Percentiles rank a stretch among this genome's conserved stretches.
phyloP scores from a whole-genome alignment of 192 early-diverging fungal genomes.

The Radiomyces spectabilis region DNA sequence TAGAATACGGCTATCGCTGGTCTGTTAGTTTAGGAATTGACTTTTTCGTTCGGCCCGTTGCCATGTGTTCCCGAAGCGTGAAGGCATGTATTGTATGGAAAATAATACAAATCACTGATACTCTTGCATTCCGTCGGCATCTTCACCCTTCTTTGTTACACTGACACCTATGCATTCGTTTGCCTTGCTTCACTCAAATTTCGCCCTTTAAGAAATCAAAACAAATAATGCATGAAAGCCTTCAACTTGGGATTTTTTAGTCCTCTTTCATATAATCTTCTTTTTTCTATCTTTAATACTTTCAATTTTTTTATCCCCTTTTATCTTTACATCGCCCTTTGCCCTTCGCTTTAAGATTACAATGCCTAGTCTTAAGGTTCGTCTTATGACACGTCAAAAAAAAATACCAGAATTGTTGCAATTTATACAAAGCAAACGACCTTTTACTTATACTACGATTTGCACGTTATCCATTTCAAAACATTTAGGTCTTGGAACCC shows the following conservation, averaged over 20 bases:
- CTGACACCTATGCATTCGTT: neutral
- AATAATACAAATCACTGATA: too few relatives aligned
- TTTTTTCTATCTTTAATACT: neutral
- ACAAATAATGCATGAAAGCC: slow-evolving; percentile 2
- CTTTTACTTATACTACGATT: neutral
- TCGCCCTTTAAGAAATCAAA: neutral
- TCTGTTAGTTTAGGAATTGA: too few relatives aligned
- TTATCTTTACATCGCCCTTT: neutral
- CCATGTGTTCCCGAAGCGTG: neutral
- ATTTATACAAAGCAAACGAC: neutral
- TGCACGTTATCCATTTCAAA: neutral
- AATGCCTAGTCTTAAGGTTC: too few relatives aligned
- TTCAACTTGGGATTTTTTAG: neutral
- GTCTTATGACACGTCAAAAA: too few relatives aligned
- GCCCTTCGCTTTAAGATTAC: neutral
- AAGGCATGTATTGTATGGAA: too few relatives aligned
- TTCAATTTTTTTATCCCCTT: neutral
- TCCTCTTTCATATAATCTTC: neutral
- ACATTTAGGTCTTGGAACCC: too few relatives aligned
- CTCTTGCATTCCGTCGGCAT: too few relatives aligned
- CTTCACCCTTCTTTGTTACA: neutral
- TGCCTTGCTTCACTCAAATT: neutral
- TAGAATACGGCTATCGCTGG: too few relatives aligned
- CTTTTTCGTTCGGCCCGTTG: neutral
- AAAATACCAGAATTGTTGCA: too few relatives aligned